phyloP scores from a whole-genome alignment of 2,329 filamentous ascomycete genomes.

The Lithohypha guttulata region DNA sequence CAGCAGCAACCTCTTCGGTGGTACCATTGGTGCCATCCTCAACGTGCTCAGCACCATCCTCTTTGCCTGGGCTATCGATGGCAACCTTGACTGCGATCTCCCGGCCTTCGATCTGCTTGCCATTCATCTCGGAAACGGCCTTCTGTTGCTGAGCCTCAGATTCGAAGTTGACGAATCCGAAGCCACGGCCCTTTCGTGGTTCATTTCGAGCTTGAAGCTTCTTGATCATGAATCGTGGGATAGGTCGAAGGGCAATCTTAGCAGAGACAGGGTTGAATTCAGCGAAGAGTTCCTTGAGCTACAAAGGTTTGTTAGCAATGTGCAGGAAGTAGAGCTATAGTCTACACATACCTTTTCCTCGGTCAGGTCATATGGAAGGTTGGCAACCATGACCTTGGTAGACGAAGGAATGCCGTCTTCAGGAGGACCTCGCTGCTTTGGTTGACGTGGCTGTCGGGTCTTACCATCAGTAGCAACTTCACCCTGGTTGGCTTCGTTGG shows the following conservation, averaged over 20 bases:
- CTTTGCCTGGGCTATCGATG: conserved; percentile 98
- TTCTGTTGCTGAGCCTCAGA: conserved; percentile 96
- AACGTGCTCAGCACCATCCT: conserved; percentile 57
- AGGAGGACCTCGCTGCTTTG: conserved; percentile 83
- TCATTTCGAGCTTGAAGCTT: conserved; percentile 98
- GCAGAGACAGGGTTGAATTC: conserved; percentile 86
- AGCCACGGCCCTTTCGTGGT: conserved; percentile 96
- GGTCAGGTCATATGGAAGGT: conserved; percentile 93
- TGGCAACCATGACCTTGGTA: conserved; percentile 99
- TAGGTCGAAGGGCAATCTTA: conserved; percentile 97
- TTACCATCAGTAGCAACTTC: conserved; percentile 24
- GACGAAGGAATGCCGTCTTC: conserved; percentile 97
- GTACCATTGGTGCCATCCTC: conserved; percentile 26
- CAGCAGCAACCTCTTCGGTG: conserved; percentile 18
- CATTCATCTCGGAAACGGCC: conserved; percentile 97
- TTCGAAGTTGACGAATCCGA: conserved; percentile 92
- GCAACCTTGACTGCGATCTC: conserved; percentile 99
- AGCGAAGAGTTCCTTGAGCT: conserved; percentile 96
- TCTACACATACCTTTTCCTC: conserved; percentile 90
- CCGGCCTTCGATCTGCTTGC: conserved; percentile 96
- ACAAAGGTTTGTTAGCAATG: conserved; percentile 25
- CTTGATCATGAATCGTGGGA: conserved; percentile 99
- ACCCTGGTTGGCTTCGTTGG: conserved; percentile 34
- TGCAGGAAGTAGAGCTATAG: no score
- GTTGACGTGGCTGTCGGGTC: conserved; percentile 43